Base-by-base conservation (phyloP, 257 asterid species). In the Salvia rosmarinus region DNA sequence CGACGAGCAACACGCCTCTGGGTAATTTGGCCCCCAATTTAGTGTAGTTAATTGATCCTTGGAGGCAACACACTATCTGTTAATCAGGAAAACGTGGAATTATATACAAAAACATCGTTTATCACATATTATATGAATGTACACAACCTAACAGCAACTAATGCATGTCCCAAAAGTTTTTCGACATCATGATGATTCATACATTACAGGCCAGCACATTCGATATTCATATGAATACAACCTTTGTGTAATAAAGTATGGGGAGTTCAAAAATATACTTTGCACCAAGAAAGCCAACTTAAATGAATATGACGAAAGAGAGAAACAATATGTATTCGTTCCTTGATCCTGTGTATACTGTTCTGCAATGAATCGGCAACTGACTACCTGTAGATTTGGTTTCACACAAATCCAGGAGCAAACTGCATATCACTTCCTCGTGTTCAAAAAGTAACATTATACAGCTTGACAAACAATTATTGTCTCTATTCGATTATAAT, bases 11-110 rank as follows among this genome's bases (percentile, higher is more conserved):
- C 76, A 95, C 95, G 0, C 98, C 99, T 84, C 87, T 81, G 9
- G 99, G 98, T 72, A 95, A 75, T 78, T 90, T 95, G 61, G 98
- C 99, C 57, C 98, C 99, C 42, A 95, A 91, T 82, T 90, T 89
- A 69, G 80, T 85, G 85, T 91, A 95, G 88, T 95, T 88, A 69
- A 83, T 87, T 49, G 95, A 79, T 77, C 99, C 99, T 83, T 79
- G 96, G 59, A 95, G 89, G 82, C 98, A 95, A 73, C 85, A 85
- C 37, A 95, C 99, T 71, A 91, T 74, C 98, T 95, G 67, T 63
- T 67, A 66, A 80, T 61, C 55, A 66, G 17, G 21, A 61, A 73
- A 69, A 21, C 4, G 73, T 52, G 28, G 47, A 7, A 56, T 71
- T 39, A 55, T 20, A 62, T 7, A 28, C 49, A 68, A 34, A 63